These are phyloP conservation scores for Phoma herbarum DNA, from an alignment of 2,329 filamentous ascomycete genomes.

Conservation along the genomic window DNA sequence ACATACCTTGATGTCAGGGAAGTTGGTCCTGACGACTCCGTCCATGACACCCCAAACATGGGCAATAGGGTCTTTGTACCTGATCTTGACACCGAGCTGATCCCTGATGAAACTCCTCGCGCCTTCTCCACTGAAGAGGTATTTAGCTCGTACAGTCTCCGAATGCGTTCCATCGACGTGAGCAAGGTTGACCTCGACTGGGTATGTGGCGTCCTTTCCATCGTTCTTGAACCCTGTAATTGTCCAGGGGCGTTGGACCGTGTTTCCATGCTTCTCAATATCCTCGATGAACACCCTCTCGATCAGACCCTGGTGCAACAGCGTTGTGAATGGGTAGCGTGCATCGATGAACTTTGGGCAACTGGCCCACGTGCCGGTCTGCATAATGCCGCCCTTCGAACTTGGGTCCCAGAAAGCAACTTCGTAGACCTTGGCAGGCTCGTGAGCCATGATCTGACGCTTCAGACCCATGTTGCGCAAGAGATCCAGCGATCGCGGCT, in stretches of 20 bases:
- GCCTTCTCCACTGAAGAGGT: conserved; percentile 70
- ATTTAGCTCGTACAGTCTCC: conserved; percentile 72
- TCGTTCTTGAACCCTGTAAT: conserved; percentile 70
- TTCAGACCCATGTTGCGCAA: conserved; percentile 91
- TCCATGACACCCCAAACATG: conserved; percentile 75
- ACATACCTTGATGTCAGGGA: conserved; percentile 68
- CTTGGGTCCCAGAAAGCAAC: conserved; percentile 72
- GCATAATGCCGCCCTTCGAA: conserved; percentile 62
- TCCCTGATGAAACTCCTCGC: conserved; percentile 68
- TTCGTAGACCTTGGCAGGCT: conserved; percentile 84
- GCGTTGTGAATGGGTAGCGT: conserved; percentile 69
- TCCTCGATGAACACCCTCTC: conserved; percentile 70
- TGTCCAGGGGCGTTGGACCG: conserved; percentile 68
- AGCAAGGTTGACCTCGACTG: conserved; percentile 79
- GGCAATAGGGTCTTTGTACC: conserved; percentile 69
- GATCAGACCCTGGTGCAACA: conserved; percentile 70
- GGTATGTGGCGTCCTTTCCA: conserved; percentile 72
- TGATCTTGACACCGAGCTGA: conserved; percentile 71
- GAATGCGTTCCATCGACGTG: conserved; percentile 76
- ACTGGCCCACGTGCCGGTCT: conserved; percentile 79
- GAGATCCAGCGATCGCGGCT: conserved; percentile 86
- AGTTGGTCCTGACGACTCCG: conserved; percentile 68
- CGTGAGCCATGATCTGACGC: conserved; percentile 83
- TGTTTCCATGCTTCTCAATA: conserved; percentile 65
- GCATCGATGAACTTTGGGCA: conserved; percentile 83